Evolutionary conservation across 352 stramenopile species (phyloP).

Genomic region (Elongisporangium prolatum): DNA sequence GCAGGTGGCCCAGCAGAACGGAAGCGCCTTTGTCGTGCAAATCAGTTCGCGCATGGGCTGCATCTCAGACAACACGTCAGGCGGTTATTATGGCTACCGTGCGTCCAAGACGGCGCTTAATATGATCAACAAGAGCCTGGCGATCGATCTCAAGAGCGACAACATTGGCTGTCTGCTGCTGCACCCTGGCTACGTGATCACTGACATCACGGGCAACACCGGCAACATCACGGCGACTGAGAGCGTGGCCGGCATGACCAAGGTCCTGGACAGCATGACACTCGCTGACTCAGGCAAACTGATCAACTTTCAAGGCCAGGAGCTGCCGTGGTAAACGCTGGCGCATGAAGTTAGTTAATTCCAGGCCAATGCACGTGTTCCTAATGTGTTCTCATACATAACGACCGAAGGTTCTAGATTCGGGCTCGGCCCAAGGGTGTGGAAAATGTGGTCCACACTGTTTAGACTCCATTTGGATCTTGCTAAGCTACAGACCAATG

Average conservation of each 20-base stretch:
- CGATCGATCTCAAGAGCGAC: constrained; percentile 35
- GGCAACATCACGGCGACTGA: constrained; percentile 11
- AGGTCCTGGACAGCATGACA: constrained; percentile 20
- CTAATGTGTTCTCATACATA: too few relatives aligned
- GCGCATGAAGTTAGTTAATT: too few relatives aligned
- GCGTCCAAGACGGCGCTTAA: constrained; percentile 80
- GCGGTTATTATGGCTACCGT: constrained; percentile 57
- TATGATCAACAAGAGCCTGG: constrained; percentile 56
- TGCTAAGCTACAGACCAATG: constrained; percentile 7
- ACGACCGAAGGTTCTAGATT: too few relatives aligned
- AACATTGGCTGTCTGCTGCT: constrained; percentile 53
- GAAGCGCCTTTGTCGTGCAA: constrained; percentile 23
- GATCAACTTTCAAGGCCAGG: constrained; percentile 22
- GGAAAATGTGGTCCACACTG: too few relatives aligned
- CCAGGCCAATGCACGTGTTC: too few relatives aligned
- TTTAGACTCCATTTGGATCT: too few relatives aligned
- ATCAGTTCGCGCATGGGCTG: constrained; percentile 28
- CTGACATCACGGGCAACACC: constrained; percentile 34
- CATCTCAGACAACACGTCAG: constrained; percentile 47
- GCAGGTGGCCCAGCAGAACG: constrained; percentile 17
- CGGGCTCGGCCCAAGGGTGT: too few relatives aligned
- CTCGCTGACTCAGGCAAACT: constrained; percentile 31
- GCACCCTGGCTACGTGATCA: constrained; percentile 62
- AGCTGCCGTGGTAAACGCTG: constrained; percentile 31
- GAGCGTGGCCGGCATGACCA: constrained; percentile 10